These are phyloP conservation scores for Pythium pyrilobum DNA, from an alignment of 352 stramenopile genomes.

Conservation along the genomic window DNA sequence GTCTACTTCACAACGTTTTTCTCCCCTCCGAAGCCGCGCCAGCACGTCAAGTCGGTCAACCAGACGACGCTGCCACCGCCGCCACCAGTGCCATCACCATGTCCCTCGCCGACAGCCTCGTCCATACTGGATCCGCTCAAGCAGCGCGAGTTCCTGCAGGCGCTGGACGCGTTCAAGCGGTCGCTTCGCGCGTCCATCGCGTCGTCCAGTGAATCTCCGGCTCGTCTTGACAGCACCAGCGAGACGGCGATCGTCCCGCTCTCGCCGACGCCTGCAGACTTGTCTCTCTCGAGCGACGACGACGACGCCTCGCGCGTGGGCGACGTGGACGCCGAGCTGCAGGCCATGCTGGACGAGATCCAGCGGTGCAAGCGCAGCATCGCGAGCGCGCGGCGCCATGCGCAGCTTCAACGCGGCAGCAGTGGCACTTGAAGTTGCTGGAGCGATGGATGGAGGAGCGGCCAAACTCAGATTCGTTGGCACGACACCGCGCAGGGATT, in stretches of 20 bases:
- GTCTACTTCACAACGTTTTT: conserved; percentile 9
- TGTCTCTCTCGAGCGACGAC: background rate
- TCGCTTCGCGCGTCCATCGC: conserved; percentile 25
- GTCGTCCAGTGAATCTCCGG: background rate
- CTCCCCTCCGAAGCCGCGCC: background rate
- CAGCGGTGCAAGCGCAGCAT: conserved; percentile 22
- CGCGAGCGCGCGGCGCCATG: background rate
- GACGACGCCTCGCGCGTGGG: background rate
- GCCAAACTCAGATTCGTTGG: conserved; percentile 25
- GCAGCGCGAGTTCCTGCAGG: conserved; percentile 36
- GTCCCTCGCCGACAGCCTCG: too few relatives aligned
- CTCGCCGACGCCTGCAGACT: too few relatives aligned
- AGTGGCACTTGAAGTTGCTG: conserved; percentile 19
- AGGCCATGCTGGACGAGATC: conserved; percentile 27
- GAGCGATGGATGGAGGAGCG: background rate
- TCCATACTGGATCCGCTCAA: conserved; percentile 8
- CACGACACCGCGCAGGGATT: conserved; percentile 7
- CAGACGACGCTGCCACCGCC: background rate
- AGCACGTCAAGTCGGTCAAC: background rate
- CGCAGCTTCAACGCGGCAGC: background rate
- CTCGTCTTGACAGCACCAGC: too few relatives aligned
- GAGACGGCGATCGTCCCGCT: background rate
- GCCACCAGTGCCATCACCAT: background rate
- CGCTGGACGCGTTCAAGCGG: conserved; percentile 40
- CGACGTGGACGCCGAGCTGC: conserved; percentile 21